Percentiles rank a stretch among this genome's conserved stretches.
Evolutionary conservation across 352 stramenopile species (phyloP).

Genomic region (Phytopythium kandeliae): DNA sequence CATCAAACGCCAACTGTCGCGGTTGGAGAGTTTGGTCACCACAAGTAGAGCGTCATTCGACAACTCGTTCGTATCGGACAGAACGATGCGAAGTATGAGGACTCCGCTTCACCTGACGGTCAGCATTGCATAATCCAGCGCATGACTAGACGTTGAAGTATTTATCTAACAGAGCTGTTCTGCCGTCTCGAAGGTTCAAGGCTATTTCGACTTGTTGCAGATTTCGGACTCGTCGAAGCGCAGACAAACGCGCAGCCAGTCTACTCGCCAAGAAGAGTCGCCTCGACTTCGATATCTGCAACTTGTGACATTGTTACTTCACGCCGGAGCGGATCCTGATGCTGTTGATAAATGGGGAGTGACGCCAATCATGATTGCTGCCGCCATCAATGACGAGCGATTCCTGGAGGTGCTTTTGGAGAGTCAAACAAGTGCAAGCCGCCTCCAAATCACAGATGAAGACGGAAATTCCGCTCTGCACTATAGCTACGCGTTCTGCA

Average conservation of each 20-base stretch:
- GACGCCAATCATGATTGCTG: conserved; percentile 57
- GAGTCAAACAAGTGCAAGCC: conserved; percentile 9
- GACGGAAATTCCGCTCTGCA: conserved; percentile 51
- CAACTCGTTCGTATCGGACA: conserved; percentile 13
- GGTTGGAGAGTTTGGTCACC: conserved; percentile 5
- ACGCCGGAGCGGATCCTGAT: conserved; percentile 18
- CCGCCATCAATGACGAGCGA: conserved; percentile 18
- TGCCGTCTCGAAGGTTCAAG: conserved; percentile 16
- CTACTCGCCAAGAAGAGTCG: background rate
- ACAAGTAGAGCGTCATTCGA: background rate
- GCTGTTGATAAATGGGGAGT: conserved; percentile 49
- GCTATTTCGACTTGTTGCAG: conserved; percentile 23
- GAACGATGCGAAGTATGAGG: conserved; percentile 21
- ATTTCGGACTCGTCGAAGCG: background rate
- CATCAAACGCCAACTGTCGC: conserved; percentile 18
- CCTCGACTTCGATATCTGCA: conserved; percentile 28
- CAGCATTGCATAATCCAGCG: conserved; percentile 1
- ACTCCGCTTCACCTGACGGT: conserved; percentile 50
- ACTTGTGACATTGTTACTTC: conserved; percentile 22
- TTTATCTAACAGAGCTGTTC: too few relatives aligned
- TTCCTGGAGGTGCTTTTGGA: conserved; percentile 39
- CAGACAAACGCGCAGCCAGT: background rate
- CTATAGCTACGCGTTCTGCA: conserved; percentile 66
- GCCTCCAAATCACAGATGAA: conserved; percentile 22
- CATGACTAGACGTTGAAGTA: too few relatives aligned